Conservation (phyloP, 805 yeast species). For the Candida sanyiensis region DNA sequence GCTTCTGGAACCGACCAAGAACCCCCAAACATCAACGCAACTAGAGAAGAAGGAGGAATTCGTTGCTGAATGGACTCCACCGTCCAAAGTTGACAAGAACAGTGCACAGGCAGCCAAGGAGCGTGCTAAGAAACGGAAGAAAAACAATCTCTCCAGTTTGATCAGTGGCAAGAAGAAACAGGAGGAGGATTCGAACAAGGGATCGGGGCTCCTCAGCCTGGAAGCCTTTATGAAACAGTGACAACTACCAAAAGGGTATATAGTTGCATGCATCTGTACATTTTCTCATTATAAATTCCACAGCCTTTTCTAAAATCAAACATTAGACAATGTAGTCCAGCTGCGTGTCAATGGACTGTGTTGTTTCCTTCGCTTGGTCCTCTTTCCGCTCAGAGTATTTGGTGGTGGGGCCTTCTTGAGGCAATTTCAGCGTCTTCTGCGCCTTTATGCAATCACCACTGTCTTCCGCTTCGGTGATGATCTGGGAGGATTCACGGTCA, state of each 20-base stretch:
- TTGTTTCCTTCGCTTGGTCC: neutral
- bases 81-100: slow-evolving; percentile 11
- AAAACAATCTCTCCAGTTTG: slow-evolving; percentile 37
- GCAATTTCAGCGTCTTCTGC: neutral
- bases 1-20: slow-evolving; percentile 12
- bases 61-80: slow-evolving; percentile 25
- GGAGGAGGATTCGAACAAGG: slow-evolving; percentile 27
- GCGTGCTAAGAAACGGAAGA: slow-evolving; percentile 43
- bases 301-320: neutral
- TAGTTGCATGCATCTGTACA: no score
- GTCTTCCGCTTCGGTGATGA: neutral
- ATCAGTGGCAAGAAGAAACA: slow-evolving; percentile 38
- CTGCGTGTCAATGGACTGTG: slow-evolving; percentile 1
- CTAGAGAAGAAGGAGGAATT: slow-evolving; percentile 10
- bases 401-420: no score
- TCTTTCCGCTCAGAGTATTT: no score
- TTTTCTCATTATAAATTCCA: neutral
- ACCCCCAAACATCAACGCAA: neutral
- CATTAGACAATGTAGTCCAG: slow-evolving; percentile 5
- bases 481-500: neutral
- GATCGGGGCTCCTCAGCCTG: slow-evolving; percentile 36
- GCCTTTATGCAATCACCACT: neutral
- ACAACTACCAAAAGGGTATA: no score
- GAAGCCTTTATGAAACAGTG: slow-evolving; percentile 42
- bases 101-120: slow-evolving; percentile 28